Base-by-base conservation (phyloP, 257 asterid species). In the Nicotiana paniculata region DNA sequence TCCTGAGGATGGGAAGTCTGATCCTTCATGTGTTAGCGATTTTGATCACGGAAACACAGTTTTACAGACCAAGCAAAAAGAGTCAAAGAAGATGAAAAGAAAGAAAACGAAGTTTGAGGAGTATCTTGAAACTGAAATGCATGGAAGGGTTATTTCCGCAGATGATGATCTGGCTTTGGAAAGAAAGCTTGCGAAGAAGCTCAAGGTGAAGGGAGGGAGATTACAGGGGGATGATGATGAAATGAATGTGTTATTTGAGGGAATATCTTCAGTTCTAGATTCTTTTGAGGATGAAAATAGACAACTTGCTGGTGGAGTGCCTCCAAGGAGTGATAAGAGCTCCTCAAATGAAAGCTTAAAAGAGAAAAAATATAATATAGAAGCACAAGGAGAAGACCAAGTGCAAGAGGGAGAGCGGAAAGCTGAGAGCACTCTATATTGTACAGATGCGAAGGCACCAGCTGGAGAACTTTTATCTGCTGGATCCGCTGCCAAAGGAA, bases 151-250 rank as follows among this genome's bases (percentile, higher is more conserved):
- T 81, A 61, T 80, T 51, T 84, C 83, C 39, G 88, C 86, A 75
- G 88, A 86, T 8, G 86, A 88, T 80, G 94, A 85, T 86, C 76
- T 85, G 82, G 83, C 83, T 87, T 84, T 89, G 57, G 98, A 96
- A 89, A 91, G 81, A 84, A 90, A 89, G 87, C 96, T 95, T 61
- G 99, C 94, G 0, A 91, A 93, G 96, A 96, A 86, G 86, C 97
- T 95, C 77, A 95, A 90, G 88, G 88, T 95, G 86, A 93, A 91
- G 85, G 86, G 86, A 65, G 97, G 97, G 85, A 88, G 85, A 70
- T 79, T 95, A 85, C 84, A 83, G 69, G 87, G 92, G 65, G 85
- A 83, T 85, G 85, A 85, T 67, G 97, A 95, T 89, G 98, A 88
- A 54, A 28, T 92, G 16, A 89, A 88, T 66, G 66, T 58, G 83